Conservation (phyloP, 202 grass and related monocot genomes). For the Schoenoplectus triqueter region DNA sequence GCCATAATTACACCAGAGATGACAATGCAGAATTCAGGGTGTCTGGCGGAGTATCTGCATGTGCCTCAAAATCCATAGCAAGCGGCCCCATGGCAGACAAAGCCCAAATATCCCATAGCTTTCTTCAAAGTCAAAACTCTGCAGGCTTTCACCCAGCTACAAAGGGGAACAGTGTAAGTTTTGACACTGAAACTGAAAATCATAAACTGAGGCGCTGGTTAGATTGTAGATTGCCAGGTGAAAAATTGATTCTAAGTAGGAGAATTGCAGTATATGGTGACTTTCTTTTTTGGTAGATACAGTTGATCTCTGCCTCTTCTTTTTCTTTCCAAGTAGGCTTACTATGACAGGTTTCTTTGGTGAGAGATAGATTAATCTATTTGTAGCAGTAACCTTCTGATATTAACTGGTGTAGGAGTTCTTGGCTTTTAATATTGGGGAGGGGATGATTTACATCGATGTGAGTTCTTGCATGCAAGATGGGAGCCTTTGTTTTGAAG, state of each 20-base stretch:
- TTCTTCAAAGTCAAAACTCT: constrained; percentile 50
- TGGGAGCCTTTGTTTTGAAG: constrained; percentile 53
- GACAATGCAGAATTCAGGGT: constrained; percentile 55
- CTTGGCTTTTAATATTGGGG: constrained; percentile 70
- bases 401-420: constrained; percentile 48
- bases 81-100: constrained; percentile 51
- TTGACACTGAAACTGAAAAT: constrained; percentile 29
- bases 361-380: constrained; percentile 40
- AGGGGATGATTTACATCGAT: constrained; percentile 68
- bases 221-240: too few species aligned
- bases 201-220: too few species aligned
- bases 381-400: constrained; percentile 22
- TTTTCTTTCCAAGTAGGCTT: not conserved
- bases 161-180: constrained; percentile 67
- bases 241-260: too few species aligned
- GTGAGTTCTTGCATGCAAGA: constrained; percentile 52
- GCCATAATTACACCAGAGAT: constrained; percentile 52
- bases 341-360: constrained; percentile 23
- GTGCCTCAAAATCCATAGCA: constrained; percentile 60
- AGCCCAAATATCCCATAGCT: constrained; percentile 46
- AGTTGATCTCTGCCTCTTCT: constrained; percentile 20
- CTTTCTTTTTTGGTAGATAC: constrained; percentile 22
- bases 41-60: constrained; percentile 50
- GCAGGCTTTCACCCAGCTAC: constrained; percentile 43
- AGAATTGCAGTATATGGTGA: not conserved